Base-by-base conservation (phyloP, 2,329 filamentous ascomycete species). In the Xylaria hypoxylon region DNA sequence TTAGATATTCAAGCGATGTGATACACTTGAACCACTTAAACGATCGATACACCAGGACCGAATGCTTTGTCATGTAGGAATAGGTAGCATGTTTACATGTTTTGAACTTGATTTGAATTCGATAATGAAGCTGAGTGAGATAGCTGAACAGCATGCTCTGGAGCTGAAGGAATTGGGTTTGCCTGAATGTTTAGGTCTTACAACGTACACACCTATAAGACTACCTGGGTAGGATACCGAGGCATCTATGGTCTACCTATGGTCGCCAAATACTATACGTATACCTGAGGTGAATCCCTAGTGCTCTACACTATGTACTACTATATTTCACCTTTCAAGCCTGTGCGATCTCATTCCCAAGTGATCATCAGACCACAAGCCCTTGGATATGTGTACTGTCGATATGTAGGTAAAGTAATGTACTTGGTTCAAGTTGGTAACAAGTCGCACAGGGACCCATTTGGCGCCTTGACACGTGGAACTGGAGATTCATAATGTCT, bases 401-500 rank as follows among this genome's bases (percentile, higher is more conserved):
- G 33, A 55, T 28, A 55, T 55, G 52, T 42, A 52, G 50, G 50
- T 52, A n/a, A n/a, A n/a, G n/a, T n/a, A 38, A 2, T 38, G 35
- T 38, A 38, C 10, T 4, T 15, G 3, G 4, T 38, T 38, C 10
- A n/a, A n/a, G 35, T 38, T 15, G 35, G 28, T 48, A 33, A 22
- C 7, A 11, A 44, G 33, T 51, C 28, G 35, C 28, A 38, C 19
- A 45, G n/a, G 35, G 44, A 63, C 48, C 35, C 53, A 57, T 53
- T 48, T 47, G 56, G 52, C 63, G 59, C 59, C 51, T 45, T 28
- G 19, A 67, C 67, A 68, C 67, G 67, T 68, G 67, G 60, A 58
- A 59, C 67, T 63, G 63, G 63, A 44, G 42, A 51, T 45, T 53
- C 31, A 57, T 19, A 17, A 33, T 38, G 45, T 33, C 33, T 13